A percentile compares a stretch with the other conserved stretches of the same genome.
phyloP scores from a whole-genome alignment of 1,284 basidiomycete genomes.

The Sphagnurus paluster region DNA sequence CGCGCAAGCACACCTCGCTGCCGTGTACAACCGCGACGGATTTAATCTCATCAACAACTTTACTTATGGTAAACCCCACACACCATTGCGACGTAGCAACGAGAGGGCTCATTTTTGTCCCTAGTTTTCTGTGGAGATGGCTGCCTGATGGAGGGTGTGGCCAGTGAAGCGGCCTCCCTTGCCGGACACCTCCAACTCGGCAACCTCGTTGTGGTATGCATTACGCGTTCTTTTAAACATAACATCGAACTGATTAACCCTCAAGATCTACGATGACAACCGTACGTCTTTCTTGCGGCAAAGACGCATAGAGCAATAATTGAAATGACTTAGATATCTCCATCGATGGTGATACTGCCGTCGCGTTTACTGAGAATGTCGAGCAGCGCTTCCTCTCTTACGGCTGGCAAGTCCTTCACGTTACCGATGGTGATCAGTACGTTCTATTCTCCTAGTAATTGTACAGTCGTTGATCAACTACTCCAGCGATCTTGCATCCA shows the following conservation, averaged over 20 bases:
- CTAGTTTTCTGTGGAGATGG: conserved; percentile 91
- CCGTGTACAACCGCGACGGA: conserved; percentile 86
- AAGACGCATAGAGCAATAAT: background rate
- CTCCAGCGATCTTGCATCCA: conserved; percentile 72
- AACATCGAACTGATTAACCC: background rate
- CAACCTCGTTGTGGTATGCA: conserved; percentile 84
- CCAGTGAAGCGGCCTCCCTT: conserved; percentile 87
- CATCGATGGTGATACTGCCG: conserved; percentile 91
- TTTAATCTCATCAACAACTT: conserved; percentile 88
- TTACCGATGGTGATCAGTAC: conserved; percentile 81
- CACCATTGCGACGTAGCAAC: conserved; percentile 2
- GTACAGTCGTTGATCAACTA: background rate
- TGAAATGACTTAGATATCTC: conserved; percentile 72
- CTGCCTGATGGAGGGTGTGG: conserved; percentile 95
- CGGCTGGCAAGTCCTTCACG: conserved; percentile 91
- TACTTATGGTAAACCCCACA: conserved; percentile 74
- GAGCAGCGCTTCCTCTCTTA: conserved; percentile 87
- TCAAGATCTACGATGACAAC: conserved; percentile 87
- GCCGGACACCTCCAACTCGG: conserved; percentile 93
- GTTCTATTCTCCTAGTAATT: conserved; percentile 14
- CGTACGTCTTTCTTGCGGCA: conserved; percentile 44
- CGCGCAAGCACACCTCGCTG: conserved; percentile 87
- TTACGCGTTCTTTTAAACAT: conserved; percentile 11
- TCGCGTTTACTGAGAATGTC: conserved; percentile 95
- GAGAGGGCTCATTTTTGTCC: conserved; percentile 17